phyloP scores from a whole-genome alignment of 108 stramenopile genomes.

The Mayamaea pseudoterrestris region DNA sequence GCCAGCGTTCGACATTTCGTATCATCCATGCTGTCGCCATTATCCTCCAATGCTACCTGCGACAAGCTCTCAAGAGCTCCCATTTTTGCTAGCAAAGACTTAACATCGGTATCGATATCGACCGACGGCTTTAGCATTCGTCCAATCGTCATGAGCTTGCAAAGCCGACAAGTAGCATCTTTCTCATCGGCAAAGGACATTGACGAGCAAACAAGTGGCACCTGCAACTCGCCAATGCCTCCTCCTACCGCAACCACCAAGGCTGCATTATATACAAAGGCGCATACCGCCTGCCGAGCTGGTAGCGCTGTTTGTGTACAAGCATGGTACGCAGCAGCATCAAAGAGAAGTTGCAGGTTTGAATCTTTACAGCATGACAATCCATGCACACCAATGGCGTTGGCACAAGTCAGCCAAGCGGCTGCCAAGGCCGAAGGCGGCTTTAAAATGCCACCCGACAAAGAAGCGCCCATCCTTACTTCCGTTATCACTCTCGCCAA shows the following conservation, averaged over 20 bases:
- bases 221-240: slow-evolving; percentile 29
- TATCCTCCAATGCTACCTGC: no score
- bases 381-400: slow-evolving; percentile 16
- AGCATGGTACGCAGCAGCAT: neutral
- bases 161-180: slow-evolving; percentile 26
- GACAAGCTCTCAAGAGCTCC: no score
- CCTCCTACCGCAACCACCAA: slow-evolving; percentile 10
- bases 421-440: neutral
- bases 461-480: no score
- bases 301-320: slow-evolving; percentile 8
- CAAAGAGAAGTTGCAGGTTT: neutral
- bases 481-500: no score
- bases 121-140: slow-evolving; percentile 11
- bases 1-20: no score
- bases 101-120: no score
- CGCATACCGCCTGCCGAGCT: slow-evolving; percentile 40
- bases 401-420: neutral
- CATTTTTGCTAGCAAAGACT: no score
- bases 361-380: slow-evolving; percentile 7
- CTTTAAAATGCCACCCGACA: neutral
- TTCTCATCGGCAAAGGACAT: slow-evolving; percentile 32
- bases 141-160: slow-evolving; percentile 18
- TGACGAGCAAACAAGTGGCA: slow-evolving; percentile 40
- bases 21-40: no score
- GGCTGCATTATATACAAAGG: slow-evolving; percentile 47